Evolutionary conservation across 305 asterid genomes (phyloP).

Genomic region (Plantago lanceolata): DNA sequence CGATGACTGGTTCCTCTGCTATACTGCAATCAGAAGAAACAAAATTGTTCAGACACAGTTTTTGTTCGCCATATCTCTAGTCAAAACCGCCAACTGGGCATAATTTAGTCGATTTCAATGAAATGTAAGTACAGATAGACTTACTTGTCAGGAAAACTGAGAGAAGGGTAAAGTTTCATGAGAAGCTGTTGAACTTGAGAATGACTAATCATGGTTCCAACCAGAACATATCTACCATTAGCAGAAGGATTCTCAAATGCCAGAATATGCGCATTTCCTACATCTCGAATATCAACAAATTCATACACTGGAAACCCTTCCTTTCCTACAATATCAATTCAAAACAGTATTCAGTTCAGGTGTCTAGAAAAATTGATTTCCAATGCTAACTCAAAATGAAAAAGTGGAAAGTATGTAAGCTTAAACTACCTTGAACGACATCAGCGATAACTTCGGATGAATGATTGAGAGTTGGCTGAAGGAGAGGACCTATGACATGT

Average conservation of each 20-base stretch:
- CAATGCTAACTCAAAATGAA: background rate
- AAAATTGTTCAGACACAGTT: background rate
- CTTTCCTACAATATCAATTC: constrained; percentile 27
- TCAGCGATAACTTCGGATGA: constrained; percentile 16
- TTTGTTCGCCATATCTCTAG: background rate
- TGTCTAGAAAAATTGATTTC: too few relatives aligned
- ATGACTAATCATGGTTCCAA: constrained; percentile 30
- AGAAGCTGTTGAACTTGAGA: constrained; percentile 30
- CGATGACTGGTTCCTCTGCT: constrained; percentile 11
- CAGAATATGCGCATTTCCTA: constrained; percentile 30
- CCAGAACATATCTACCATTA: constrained; percentile 36
- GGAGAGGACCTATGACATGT: constrained; percentile 37
- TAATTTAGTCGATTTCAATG: background rate
- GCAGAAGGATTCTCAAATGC: constrained; percentile 43
- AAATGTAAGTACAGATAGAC: constrained; percentile 4
- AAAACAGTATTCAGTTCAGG: background rate
- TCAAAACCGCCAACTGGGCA: background rate
- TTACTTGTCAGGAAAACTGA: constrained; percentile 30
- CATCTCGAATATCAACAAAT: constrained; percentile 47
- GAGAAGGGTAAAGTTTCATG: constrained; percentile 36
- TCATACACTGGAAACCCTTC: constrained; percentile 29
- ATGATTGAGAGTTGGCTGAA: constrained; percentile 37
- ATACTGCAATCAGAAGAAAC: constrained; percentile 23
- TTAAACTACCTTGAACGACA: constrained; percentile 21
- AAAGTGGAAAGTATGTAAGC: background rate